Conservation (phyloP, 106 monocot species). For the Apostasia ramifera region DNA sequence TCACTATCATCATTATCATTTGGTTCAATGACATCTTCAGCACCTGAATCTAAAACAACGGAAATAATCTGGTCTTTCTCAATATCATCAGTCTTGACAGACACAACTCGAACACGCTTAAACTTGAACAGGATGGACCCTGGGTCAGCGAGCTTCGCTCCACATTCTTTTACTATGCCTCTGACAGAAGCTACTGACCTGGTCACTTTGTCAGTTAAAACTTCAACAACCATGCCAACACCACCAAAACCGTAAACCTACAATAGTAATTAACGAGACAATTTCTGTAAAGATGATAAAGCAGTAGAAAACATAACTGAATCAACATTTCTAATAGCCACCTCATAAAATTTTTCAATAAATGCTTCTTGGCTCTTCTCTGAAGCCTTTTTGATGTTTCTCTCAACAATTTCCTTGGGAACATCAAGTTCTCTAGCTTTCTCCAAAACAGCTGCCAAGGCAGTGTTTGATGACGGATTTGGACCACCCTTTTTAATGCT, state of each 20-base stretch:
- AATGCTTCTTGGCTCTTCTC: slow-evolving; percentile 94
- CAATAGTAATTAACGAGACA: not conserved
- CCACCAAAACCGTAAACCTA: slow-evolving; percentile 99
- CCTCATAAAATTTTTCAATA: slow-evolving; percentile 94
- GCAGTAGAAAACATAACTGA: not conserved
- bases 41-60: slow-evolving; percentile 92
- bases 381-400: slow-evolving; percentile 93
- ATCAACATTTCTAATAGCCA: slow-evolving; percentile 5
- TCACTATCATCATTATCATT: slow-evolving; percentile 47
- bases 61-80: slow-evolving; percentile 77
- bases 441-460: slow-evolving; percentile 77
- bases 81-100: slow-evolving; percentile 53
- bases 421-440: slow-evolving; percentile 96
- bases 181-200: slow-evolving; percentile 80
- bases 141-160: slow-evolving; percentile 90
- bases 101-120: slow-evolving; percentile 74
- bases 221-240: slow-evolving; percentile 88
- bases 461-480: slow-evolving; percentile 74
- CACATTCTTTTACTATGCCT: slow-evolving; percentile 79
- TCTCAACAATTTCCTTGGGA: slow-evolving; percentile 85
- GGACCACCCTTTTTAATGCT: slow-evolving; percentile 94
- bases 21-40: slow-evolving; percentile 96
- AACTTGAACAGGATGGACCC: slow-evolving; percentile 93
- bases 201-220: slow-evolving; percentile 87
- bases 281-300: not conserved